Conservation (phyloP, 208 protist genomes). For the Naegleria lovaniensis region DNA sequence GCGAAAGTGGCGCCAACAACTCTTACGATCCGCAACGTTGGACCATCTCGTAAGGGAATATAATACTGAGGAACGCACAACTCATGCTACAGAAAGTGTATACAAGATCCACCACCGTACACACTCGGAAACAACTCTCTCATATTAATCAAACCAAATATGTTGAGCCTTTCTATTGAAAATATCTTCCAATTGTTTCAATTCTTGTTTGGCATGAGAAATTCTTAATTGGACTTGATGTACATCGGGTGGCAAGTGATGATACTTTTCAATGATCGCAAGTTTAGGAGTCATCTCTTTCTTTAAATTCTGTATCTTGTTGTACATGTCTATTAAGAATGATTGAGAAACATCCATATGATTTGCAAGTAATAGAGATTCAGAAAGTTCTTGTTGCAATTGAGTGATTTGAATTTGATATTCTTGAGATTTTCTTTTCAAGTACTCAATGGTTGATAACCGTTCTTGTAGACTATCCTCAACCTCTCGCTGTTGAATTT, state of each 20-base stretch:
- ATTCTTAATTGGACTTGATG: background rate
- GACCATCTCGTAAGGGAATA: too few species aligned
- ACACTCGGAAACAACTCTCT: too few species aligned
- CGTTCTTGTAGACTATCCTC: background rate
- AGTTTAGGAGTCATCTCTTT: background rate
- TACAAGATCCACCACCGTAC: too few species aligned
- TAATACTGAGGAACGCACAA: too few species aligned
- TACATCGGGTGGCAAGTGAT: background rate
- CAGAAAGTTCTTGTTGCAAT: background rate
- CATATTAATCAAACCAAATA: constrained; percentile 1
- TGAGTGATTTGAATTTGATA: background rate
- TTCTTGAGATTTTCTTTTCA: background rate
- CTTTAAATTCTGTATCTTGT: background rate
- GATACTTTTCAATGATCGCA: background rate
- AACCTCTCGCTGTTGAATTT: background rate
- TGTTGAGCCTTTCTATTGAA: background rate
- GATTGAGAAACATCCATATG: background rate
- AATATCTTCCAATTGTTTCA: background rate
- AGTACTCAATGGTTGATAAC: background rate
- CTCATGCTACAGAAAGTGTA: too few species aligned
- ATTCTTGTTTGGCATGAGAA: background rate
- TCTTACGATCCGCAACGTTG: too few species aligned
- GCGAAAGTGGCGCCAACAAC: too few species aligned
- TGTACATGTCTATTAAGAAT: background rate
- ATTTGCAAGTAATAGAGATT: background rate